phyloP scores from a whole-genome alignment of 2,329 filamentous ascomycete species.

The Ophidiomyces ophidiicola region DNA sequence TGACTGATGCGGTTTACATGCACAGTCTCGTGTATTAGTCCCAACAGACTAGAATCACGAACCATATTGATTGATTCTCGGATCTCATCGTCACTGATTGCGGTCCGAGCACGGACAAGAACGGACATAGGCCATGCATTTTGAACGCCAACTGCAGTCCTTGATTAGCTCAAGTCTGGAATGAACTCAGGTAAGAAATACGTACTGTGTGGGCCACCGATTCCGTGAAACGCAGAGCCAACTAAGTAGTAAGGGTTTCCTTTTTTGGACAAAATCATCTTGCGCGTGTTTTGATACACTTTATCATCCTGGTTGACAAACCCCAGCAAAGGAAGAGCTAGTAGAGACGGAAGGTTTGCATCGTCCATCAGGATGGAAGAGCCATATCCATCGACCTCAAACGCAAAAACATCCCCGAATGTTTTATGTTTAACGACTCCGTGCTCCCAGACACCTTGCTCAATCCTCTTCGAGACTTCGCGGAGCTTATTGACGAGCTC shows the following conservation, averaged over 20 bases:
- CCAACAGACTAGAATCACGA: slow-evolving; percentile 60
- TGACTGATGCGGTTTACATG: slow-evolving; percentile 57
- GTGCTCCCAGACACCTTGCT: slow-evolving; percentile 69
- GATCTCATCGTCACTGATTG: slow-evolving; percentile 71
- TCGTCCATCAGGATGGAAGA: slow-evolving; percentile 53
- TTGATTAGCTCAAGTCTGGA: slow-evolving; percentile 6
- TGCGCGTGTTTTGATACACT: slow-evolving; percentile 78
- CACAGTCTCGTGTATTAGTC: slow-evolving; percentile 83
- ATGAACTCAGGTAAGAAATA: slow-evolving; percentile 9
- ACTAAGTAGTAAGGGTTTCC: slow-evolving; percentile 83
- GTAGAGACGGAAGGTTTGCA: slow-evolving; percentile 51
- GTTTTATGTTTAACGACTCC: slow-evolving; percentile 48
- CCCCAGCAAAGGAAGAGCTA: slow-evolving; percentile 48
- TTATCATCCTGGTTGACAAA: slow-evolving; percentile 48
- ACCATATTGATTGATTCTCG: slow-evolving; percentile 58
- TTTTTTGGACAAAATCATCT: slow-evolving; percentile 59
- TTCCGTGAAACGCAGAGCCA: slow-evolving; percentile 67
- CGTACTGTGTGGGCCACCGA: slow-evolving; percentile 62
- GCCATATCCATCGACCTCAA: slow-evolving; percentile 54
- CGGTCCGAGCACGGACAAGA: slow-evolving; percentile 81
- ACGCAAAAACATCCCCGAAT: slow-evolving; percentile 51
- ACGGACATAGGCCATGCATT: slow-evolving; percentile 97
- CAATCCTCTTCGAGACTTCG: slow-evolving; percentile 52
- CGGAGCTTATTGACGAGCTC: slow-evolving; percentile 39
- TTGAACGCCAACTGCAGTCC: slow-evolving; percentile 56